phyloP scores from a whole-genome alignment of 2,329 filamentous ascomycete genomes.

The Venturia carpophila region DNA sequence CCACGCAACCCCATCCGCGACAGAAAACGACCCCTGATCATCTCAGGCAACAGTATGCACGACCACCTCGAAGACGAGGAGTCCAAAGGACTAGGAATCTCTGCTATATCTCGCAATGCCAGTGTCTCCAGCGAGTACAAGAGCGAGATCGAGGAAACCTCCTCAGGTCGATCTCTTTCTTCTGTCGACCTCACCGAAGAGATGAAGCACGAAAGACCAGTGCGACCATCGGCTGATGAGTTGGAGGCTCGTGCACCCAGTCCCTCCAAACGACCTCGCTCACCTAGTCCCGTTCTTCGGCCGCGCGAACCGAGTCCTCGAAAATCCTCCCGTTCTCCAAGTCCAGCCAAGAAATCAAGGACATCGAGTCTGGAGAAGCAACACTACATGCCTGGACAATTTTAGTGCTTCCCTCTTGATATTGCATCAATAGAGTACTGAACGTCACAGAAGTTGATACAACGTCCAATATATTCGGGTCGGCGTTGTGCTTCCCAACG shows the following conservation, averaged over 20 bases:
- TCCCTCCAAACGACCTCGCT: neutral
- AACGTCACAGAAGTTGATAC: neutral
- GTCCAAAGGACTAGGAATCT: neutral
- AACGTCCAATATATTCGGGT: neutral
- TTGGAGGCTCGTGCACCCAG: neutral
- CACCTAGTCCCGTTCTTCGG: constrained; percentile 1
- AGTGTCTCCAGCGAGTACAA: neutral
- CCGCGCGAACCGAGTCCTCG: neutral
- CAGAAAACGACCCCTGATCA: constrained; percentile 12
- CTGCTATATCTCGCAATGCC: neutral
- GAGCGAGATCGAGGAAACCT: neutral
- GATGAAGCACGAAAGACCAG: constrained; percentile 2
- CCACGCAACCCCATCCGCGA: constrained; percentile 19
- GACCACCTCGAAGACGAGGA: neutral
- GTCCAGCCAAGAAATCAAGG: neutral
- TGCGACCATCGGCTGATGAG: constrained; percentile 5
- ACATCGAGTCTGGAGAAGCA: neutral
- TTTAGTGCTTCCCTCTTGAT: neutral
- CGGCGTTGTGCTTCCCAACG: neutral
- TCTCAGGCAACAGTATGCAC: neutral
- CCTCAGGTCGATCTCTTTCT: neutral
- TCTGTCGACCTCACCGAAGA: neutral
- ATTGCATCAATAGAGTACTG: neutral
- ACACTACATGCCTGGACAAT: neutral
- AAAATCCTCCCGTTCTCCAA: neutral